Percentiles rank a stretch among this genome's conserved stretches.
These are phyloP conservation scores for Zymoseptoria crescenta DNA, from an alignment of 2,329 filamentous ascomycete genomes.

Conservation along the genomic window DNA sequence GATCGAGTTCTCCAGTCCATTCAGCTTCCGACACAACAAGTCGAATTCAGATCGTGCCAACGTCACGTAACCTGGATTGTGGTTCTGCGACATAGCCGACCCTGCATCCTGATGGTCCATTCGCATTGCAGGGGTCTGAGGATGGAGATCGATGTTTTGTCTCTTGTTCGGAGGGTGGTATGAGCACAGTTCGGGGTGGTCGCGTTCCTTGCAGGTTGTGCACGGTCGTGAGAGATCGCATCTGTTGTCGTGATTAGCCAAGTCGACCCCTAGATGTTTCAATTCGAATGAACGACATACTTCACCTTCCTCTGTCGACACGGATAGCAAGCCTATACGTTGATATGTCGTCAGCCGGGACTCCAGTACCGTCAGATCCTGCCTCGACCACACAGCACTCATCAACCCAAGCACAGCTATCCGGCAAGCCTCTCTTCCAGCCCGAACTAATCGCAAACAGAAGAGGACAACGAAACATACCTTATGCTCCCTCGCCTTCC, in stretches of 20 bases:
- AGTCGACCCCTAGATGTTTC: neutral
- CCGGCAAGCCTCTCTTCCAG: too few species aligned
- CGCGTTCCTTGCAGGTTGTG: constrained; percentile 43
- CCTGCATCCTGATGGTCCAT: constrained; percentile 14
- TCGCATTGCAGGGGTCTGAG: constrained; percentile 7
- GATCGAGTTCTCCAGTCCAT: constrained; percentile 41
- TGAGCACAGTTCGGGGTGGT: constrained; percentile 44
- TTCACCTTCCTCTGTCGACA: constrained; percentile 38
- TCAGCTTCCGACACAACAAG: constrained; percentile 41
- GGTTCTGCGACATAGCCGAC: neutral
- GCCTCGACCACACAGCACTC: too few species aligned
- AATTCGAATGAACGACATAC: constrained; percentile 10
- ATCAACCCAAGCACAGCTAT: too few species aligned
- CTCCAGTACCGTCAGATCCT: too few species aligned
- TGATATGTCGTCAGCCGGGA: neutral
- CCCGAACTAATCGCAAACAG: neutral
- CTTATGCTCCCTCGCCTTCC: constrained; percentile 46
- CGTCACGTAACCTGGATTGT: constrained; percentile 20
- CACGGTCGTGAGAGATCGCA: constrained; percentile 43
- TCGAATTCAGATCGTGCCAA: constrained; percentile 38
- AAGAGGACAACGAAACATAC: neutral
- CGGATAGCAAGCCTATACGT: constrained; percentile 38
- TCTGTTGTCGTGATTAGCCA: constrained; percentile 20
- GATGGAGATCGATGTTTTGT: constrained; percentile 21
- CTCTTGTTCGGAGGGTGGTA: constrained; percentile 33